Conservation (phyloP, 352 stramenopile species). For the Globisporangium solare region DNA sequence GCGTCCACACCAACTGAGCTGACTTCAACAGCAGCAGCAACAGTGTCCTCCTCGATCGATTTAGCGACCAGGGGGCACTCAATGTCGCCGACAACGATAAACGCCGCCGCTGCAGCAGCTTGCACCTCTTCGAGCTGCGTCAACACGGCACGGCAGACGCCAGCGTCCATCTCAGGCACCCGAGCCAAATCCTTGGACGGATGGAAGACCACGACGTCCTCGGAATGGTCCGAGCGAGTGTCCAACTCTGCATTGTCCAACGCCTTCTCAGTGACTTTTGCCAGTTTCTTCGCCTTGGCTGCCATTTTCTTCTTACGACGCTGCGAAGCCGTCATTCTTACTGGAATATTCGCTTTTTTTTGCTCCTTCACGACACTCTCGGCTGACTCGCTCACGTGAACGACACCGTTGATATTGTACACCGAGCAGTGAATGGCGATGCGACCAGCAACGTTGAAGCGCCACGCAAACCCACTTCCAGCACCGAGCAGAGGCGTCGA, state of each 20-base stretch:
- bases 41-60: constrained; percentile 8
- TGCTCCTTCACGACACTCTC: constrained; percentile 13
- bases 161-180: constrained; percentile 37
- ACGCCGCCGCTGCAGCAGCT: constrained; percentile 10
- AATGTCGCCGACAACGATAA: constrained; percentile 60
- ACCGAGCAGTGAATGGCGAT: constrained; percentile 30
- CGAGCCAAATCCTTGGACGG: constrained; percentile 25
- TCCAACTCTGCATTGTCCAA: constrained; percentile 18
- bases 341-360: constrained; percentile 9
- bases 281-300: constrained; percentile 14
- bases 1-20: too few relatives aligned
- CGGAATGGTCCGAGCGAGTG: constrained; percentile 12
- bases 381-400: constrained; percentile 16
- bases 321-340: neutral
- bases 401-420: constrained; percentile 27
- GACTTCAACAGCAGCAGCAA: too few relatives aligned
- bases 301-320: constrained; percentile 23
- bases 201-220: constrained; percentile 35
- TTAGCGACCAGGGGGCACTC: constrained; percentile 40
- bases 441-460: constrained; percentile 20
- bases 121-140: constrained; percentile 49
- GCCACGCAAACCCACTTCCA: constrained; percentile 29
- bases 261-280: constrained; percentile 8
- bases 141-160: constrained; percentile 44
- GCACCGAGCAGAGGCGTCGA: constrained; percentile 21